Percentiles rank a stretch among this genome's conserved stretches.
phyloP scores from a whole-genome alignment of 2,329 filamentous ascomycete genomes.

The Xylariomycetidae sp. region DNA sequence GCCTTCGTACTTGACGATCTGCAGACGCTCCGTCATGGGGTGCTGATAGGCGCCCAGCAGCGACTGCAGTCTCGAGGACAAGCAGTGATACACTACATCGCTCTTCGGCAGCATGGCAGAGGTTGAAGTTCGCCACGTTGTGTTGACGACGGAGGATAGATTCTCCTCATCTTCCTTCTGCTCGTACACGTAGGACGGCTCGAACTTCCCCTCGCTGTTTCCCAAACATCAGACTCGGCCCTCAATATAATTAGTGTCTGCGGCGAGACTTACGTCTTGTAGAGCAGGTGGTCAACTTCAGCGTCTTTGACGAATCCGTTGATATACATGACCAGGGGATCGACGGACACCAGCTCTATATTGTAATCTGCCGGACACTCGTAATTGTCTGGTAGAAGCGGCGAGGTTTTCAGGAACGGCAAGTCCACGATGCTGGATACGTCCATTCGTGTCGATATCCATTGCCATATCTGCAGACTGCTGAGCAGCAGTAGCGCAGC shows the following conservation, averaged over 20 bases:
- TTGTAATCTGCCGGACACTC: conserved; percentile 5
- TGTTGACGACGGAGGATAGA: too few species aligned
- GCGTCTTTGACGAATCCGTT: conserved; percentile 7
- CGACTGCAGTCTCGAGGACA: conserved; percentile 8
- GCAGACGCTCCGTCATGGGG: conserved; percentile 5
- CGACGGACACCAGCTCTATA: conserved; percentile 8
- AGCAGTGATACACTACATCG: conserved; percentile 9
- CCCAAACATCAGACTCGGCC: too few species aligned
- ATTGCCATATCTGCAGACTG: too few species aligned
- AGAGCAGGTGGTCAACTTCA: conserved; percentile 6
- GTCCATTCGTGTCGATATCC: too few species aligned
- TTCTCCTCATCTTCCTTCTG: too few species aligned
- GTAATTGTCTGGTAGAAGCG: conserved; percentile 1
- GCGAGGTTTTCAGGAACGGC: too few species aligned
- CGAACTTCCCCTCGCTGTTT: too few species aligned
- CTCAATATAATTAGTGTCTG: too few species aligned
- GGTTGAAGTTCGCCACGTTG: conserved; percentile 6
- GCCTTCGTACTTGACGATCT: conserved; percentile 13
- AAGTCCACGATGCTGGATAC: too few species aligned
- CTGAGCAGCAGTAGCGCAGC: too few species aligned
- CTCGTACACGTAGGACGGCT: too few species aligned
- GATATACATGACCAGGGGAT: conserved; percentile 8
- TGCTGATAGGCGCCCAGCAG: conserved; percentile 11
- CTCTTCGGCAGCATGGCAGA: conserved; percentile 6
- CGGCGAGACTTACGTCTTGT: conserved; percentile 6